phyloP scores from a whole-genome alignment of 768 basidiomycete species.

The Termitomyces heimii region DNA sequence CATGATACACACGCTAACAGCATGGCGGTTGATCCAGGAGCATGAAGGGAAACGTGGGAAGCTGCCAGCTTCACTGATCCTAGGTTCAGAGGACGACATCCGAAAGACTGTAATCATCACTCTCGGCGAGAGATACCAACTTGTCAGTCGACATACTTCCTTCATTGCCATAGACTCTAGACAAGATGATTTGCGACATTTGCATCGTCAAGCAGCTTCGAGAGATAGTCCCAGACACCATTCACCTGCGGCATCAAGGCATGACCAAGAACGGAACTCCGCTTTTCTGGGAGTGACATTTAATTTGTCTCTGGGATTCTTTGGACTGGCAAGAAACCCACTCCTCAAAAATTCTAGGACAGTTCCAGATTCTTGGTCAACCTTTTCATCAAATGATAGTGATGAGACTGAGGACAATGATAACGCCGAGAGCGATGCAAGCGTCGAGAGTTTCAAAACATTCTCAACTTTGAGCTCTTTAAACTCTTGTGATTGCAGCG shows the following conservation, averaged over 20 bases:
- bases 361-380: constrained; percentile 18
- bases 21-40: constrained; percentile 48
- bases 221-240: background rate
- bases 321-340: background rate
- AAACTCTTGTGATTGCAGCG: constrained; percentile 30
- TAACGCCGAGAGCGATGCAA: constrained; percentile 1
- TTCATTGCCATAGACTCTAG: constrained; percentile 48
- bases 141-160: constrained; percentile 47
- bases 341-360: background rate
- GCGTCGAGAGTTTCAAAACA: constrained; percentile 21
- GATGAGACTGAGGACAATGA: constrained; percentile 18
- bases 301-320: background rate
- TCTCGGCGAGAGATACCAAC: constrained; percentile 45
- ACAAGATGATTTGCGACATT: constrained; percentile 11
- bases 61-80: constrained; percentile 22
- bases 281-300: background rate
- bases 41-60: constrained; percentile 30
- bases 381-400: constrained; percentile 10
- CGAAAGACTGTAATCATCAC: constrained; percentile 41
- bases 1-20: constrained; percentile 49
- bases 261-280: background rate
- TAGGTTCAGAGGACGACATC: constrained; percentile 26
- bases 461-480: constrained; percentile 49
- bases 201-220: background rate
- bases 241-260: background rate